These are phyloP conservation scores for Colletotrichum euphorbiae DNA, from an alignment of 2,329 filamentous ascomycete genomes.

Conservation along the genomic window DNA sequence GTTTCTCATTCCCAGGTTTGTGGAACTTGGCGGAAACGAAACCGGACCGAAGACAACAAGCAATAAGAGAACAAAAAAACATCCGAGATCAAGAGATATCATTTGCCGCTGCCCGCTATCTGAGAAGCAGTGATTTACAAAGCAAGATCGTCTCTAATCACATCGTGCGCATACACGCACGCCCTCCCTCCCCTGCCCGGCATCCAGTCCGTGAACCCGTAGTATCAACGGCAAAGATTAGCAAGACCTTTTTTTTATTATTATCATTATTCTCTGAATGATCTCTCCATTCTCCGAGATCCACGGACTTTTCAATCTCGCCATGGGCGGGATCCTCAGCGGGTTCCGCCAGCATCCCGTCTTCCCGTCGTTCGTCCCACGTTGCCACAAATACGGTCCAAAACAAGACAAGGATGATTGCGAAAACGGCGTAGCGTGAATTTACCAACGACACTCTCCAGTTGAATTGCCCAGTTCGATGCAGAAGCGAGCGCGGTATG, in stretches of 20 bases:
- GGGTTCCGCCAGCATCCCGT: constrained; percentile 37
- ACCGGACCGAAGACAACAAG: background rate
- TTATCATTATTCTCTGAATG: background rate
- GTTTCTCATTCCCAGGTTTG: constrained; percentile 25
- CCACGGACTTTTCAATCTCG: background rate
- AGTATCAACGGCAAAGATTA: background rate
- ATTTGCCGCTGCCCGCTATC: background rate
- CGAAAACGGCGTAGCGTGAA: too few relatives aligned
- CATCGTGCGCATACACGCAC: too few relatives aligned
- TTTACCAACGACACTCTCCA: background rate
- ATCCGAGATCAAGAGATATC: background rate
- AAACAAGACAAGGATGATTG: background rate
- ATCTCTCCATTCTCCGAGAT: background rate
- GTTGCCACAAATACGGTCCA: background rate
- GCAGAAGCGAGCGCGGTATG: too few relatives aligned
- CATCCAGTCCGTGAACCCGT: constrained; percentile 5
- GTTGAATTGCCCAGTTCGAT: too few relatives aligned
- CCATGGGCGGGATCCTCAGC: constrained; percentile 26
- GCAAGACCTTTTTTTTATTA: background rate
- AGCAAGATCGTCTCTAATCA: constrained; percentile 8
- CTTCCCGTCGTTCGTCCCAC: constrained; percentile 26
- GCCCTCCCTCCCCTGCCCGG: too few relatives aligned
- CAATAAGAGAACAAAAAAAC: background rate
- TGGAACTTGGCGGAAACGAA: constrained; percentile 6
- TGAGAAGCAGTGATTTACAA: background rate